Percentiles rank a stretch among this genome's conserved stretches.
phyloP scores from a whole-genome alignment of 768 basidiomycete genomes.

The Obba rivulosa region DNA sequence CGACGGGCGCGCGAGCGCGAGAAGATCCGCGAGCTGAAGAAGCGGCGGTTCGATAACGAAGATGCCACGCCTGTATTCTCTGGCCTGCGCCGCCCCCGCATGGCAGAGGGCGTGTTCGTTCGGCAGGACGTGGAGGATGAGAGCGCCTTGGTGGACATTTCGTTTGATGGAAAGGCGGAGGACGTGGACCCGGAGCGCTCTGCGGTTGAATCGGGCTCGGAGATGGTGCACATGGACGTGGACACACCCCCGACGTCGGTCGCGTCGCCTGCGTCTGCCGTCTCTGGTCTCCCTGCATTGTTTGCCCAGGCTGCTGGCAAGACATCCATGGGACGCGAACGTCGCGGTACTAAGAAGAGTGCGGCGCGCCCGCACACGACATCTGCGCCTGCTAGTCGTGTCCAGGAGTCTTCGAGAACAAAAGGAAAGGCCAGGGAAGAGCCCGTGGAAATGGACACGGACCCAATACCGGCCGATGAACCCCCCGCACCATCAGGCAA shows the following conservation, averaged over 20 bases:
- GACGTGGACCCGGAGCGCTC: background rate
- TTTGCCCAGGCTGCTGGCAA: background rate
- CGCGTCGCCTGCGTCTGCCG: slow-evolving; percentile 5
- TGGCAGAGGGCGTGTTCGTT: slow-evolving; percentile 42
- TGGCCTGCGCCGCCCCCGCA: slow-evolving; percentile 14
- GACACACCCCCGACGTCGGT: slow-evolving; percentile 13
- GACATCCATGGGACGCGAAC: background rate
- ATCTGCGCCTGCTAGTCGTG: background rate
- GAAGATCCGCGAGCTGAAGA: slow-evolving; percentile 54
- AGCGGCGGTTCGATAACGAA: slow-evolving; percentile 36
- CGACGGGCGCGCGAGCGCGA: slow-evolving; percentile 41
- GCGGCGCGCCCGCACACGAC: too few relatives aligned
- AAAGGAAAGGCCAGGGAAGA: slow-evolving; percentile 5
- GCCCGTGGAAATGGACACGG: background rate
- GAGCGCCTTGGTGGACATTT: slow-evolving; percentile 55
- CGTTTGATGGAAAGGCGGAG: slow-evolving; percentile 27
- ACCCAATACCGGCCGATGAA: background rate
- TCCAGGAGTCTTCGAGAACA: background rate
- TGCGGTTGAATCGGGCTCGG: background rate
- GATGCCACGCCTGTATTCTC: slow-evolving; percentile 11
- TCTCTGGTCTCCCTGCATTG: background rate
- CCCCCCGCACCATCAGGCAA: background rate
- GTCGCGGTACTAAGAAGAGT: slow-evolving; percentile 11
- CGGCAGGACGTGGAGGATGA: slow-evolving; percentile 56
- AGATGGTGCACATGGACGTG: slow-evolving; percentile 9